Percentiles rank a stretch among this genome's conserved stretches.
Conservation (phyloP, 2,329 filamentous ascomycete species). For the Ophiostoma australiae region DNA sequence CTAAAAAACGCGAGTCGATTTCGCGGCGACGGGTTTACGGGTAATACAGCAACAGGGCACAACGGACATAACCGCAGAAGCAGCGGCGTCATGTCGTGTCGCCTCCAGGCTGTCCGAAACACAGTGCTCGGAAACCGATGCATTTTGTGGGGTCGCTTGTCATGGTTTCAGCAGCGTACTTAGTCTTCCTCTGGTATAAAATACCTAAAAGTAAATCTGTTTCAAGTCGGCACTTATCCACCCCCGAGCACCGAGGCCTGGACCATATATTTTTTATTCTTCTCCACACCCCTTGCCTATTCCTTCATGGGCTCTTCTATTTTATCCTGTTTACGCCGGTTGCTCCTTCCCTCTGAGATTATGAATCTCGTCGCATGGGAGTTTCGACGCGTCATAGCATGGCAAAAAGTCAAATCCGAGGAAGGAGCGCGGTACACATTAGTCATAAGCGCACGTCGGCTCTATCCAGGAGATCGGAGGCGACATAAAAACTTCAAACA, state of each 20-base stretch:
- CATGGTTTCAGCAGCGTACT: neutral
- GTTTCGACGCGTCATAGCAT: neutral
- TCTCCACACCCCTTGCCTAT: neutral
- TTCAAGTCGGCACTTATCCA: neutral
- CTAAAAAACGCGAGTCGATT: neutral
- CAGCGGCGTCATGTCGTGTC: neutral
- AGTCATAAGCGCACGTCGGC: neutral
- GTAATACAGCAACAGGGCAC: neutral
- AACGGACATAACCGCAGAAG: neutral
- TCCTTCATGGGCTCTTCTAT: neutral
- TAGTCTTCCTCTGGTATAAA: neutral
- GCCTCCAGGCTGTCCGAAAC: neutral
- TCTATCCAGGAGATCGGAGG: neutral
- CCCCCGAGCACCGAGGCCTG: neutral
- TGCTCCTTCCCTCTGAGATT: neutral
- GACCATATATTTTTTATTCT: neutral
- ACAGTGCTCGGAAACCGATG: constrained; percentile 6
- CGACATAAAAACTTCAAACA: neutral
- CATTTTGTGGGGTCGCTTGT: neutral
- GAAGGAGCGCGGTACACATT: neutral
- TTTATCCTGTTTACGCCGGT: neutral
- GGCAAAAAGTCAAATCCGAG: neutral
- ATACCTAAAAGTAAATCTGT: neutral
- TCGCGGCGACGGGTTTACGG: neutral
- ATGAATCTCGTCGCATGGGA: neutral